phyloP scores from a whole-genome alignment of 2,329 filamentous ascomycete species.

The Thielaviopsis ethacetica region DNA sequence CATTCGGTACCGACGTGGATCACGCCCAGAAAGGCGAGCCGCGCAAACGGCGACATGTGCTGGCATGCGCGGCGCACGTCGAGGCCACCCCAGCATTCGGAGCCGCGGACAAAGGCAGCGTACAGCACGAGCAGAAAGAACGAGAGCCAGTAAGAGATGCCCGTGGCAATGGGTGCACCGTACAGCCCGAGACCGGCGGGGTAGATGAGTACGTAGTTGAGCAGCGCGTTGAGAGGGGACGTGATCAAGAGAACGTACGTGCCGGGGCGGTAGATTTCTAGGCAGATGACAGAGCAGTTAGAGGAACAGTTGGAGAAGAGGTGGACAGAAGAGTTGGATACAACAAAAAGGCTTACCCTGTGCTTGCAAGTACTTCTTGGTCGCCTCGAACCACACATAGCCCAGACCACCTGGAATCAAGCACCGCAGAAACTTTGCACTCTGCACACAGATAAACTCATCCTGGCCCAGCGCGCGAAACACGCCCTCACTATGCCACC shows the following conservation, averaged over 20 bases:
- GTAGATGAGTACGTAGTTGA: slow-evolving; percentile 72
- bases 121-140: slow-evolving; percentile 64
- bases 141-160: slow-evolving; percentile 73
- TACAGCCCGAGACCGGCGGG: slow-evolving; percentile 53
- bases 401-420: slow-evolving; percentile 69
- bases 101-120: slow-evolving; percentile 51
- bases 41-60: slow-evolving; percentile 54
- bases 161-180: slow-evolving; percentile 67
- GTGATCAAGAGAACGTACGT: slow-evolving; percentile 72
- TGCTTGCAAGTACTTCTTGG: slow-evolving; percentile 79
- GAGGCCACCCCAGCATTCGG: slow-evolving; percentile 65
- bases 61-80: slow-evolving; percentile 44
- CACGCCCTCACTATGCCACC: slow-evolving; percentile 57
- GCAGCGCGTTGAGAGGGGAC: slow-evolving; percentile 60
- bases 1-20: slow-evolving; percentile 80
- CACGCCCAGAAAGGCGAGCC: slow-evolving; percentile 58
- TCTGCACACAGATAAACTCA: slow-evolving; percentile 57
- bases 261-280: slow-evolving; percentile 55
- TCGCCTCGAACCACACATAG: slow-evolving; percentile 73
- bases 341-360: slow-evolving; percentile 43
- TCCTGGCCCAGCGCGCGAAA: slow-evolving; percentile 65
- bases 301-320: no score
- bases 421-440: slow-evolving; percentile 53
- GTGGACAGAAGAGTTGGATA: no score
- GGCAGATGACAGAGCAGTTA: background rate